phyloP scores from a whole-genome alignment of 1,284 basidiomycete species.

The Papiliotrema nemorosa region DNA sequence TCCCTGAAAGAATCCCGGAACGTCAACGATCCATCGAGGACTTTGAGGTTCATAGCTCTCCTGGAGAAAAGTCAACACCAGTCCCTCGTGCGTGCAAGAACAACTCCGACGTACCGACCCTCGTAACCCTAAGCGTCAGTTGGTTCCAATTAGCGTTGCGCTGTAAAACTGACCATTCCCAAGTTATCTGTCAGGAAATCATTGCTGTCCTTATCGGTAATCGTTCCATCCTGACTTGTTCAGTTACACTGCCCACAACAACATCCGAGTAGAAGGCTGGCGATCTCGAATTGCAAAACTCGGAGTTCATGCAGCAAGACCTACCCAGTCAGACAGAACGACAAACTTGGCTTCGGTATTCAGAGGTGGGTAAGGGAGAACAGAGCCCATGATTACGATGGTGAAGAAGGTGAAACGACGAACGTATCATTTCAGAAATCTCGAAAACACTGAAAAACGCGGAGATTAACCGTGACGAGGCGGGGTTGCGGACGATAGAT shows the following conservation, averaged over 20 bases:
- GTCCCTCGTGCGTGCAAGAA: too few relatives aligned
- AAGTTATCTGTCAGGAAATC: constrained; percentile 57
- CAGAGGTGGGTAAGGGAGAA: constrained; percentile 70
- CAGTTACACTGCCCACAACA: background rate
- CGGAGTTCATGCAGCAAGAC: constrained; percentile 34
- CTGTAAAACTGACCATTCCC: constrained; percentile 53
- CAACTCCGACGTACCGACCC: constrained; percentile 16
- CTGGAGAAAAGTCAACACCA: background rate
- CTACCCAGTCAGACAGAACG: constrained; percentile 80
- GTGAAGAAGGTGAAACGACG: background rate
- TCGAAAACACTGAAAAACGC: too few relatives aligned
- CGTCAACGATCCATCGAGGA: constrained; percentile 61
- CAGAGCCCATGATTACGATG: constrained; percentile 18
- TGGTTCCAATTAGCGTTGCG: background rate
- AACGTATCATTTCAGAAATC: too few relatives aligned
- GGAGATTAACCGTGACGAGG: too few relatives aligned
- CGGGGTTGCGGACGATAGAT: too few relatives aligned
- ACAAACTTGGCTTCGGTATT: constrained; percentile 78
- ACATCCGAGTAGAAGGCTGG: background rate
- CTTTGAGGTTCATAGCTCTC: constrained; percentile 64
- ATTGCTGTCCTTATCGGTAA: constrained; percentile 84
- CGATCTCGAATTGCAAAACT: background rate
- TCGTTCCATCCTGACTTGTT: constrained; percentile 71
- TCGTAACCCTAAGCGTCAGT: constrained; percentile 19
- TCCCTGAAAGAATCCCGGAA: constrained; percentile 77